phyloP scores from a whole-genome alignment of 2,329 filamentous ascomycete species.

The Plenodomus tracheiphilus region DNA sequence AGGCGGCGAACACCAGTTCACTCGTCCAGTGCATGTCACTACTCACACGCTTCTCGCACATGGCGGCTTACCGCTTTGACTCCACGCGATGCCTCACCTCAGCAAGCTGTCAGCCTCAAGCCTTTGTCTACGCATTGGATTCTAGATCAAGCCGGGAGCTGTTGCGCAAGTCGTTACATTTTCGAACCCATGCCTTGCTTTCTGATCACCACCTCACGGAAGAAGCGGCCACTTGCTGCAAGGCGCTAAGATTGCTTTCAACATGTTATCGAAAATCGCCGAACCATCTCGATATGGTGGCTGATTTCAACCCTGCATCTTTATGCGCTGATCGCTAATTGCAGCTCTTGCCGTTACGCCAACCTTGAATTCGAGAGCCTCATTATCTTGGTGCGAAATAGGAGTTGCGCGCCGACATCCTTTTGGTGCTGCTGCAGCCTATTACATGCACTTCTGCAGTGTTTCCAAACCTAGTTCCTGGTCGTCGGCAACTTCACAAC shows the following conservation, averaged over 20 bases:
- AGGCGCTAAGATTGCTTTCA: not conserved
- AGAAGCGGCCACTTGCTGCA: not conserved
- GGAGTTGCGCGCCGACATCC: conserved; percentile 1
- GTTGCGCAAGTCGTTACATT: not conserved
- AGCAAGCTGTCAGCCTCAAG: not conserved
- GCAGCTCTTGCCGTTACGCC: conserved; percentile 1
- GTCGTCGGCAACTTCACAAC: conserved; percentile 6
- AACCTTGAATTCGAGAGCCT: not conserved
- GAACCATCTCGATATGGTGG: not conserved
- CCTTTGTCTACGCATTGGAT: not conserved
- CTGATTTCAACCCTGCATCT: not conserved
- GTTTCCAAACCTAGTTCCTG: not conserved
- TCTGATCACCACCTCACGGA: not conserved
- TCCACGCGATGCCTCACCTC: not conserved
- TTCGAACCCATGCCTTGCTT: not conserved
- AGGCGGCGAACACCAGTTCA: conserved; percentile 13
- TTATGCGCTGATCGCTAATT: not conserved
- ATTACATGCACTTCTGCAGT: not conserved
- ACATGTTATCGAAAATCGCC: not conserved
- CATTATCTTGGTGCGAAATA: conserved; percentile 1
- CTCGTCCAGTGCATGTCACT: not conserved
- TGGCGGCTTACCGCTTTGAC: conserved; percentile 3
- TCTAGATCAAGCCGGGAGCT: not conserved
- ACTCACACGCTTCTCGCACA: conserved; percentile 8
- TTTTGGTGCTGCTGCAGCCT: not conserved